phyloP scores from a whole-genome alignment of 192 early-diverging fungal species.

The Dissophora ornata region DNA sequence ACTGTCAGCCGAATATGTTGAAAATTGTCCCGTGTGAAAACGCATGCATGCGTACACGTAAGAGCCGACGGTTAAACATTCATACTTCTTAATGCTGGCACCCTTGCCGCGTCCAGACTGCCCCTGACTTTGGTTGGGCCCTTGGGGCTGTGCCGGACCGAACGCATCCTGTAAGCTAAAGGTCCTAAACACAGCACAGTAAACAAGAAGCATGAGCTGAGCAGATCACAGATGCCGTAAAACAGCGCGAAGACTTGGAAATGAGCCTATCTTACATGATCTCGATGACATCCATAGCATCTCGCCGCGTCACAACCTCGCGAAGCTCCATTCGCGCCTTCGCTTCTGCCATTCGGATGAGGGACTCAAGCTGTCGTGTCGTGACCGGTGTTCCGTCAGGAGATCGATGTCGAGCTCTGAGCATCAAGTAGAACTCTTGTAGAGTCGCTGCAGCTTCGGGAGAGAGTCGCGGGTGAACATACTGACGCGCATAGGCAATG shows the following conservation, averaged over 20 bases:
- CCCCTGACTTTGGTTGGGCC: neutral
- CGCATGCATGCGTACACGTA: no score
- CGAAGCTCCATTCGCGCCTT: constrained; percentile 82
- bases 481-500: constrained; percentile 86
- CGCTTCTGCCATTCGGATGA: constrained; percentile 81
- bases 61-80: no score
- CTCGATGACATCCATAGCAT: constrained; percentile 82
- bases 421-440: constrained; percentile 79
- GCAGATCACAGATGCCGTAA: no score
- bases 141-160: neutral
- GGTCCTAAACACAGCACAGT: constrained; percentile 13
- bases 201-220: no score
- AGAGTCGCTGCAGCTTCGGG: constrained; percentile 66
- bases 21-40: neutral
- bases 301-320: constrained; percentile 72
- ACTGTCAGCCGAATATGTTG: neutral
- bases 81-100: constrained; percentile 35
- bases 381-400: constrained; percentile 82
- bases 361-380: constrained; percentile 84
- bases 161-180: constrained; percentile 39
- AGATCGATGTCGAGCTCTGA: constrained; percentile 70
- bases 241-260: no score
- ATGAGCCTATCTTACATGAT: constrained; percentile 90
- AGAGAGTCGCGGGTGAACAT: constrained; percentile 77
- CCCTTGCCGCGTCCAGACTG: constrained; percentile 26